These are phyloP conservation scores for Coemansia furcata DNA, from an alignment of 192 early-diverging fungal genomes.

Conservation along the genomic window DNA sequence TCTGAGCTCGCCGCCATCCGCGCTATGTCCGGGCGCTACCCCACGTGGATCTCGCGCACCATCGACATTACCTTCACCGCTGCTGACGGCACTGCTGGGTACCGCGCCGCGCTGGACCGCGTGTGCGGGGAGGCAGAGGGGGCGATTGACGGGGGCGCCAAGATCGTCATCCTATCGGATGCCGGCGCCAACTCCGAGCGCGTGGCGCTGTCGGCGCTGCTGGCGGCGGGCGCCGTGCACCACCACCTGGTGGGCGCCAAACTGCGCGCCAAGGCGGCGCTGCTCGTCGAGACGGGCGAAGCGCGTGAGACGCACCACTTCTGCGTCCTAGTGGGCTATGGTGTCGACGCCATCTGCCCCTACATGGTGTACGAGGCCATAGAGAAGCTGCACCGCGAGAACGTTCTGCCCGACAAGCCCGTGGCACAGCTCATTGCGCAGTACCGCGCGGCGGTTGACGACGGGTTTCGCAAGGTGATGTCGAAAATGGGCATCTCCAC, in stretches of 20 bases:
- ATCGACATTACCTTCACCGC: slow-evolving; percentile 88
- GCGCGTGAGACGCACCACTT: slow-evolving; percentile 95
- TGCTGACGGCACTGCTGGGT: slow-evolving; percentile 74
- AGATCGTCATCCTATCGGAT: slow-evolving; percentile 86
- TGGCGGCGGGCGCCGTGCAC: slow-evolving; percentile 90
- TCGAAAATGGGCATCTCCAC: slow-evolving; percentile 99
- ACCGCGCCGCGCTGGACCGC: slow-evolving; percentile 77
- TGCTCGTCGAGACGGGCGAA: slow-evolving; percentile 90
- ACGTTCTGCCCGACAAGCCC: slow-evolving; percentile 54
- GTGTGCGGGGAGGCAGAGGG: slow-evolving; percentile 79
- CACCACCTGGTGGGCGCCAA: slow-evolving; percentile 88
- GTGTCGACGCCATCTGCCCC: slow-evolving; percentile 93
- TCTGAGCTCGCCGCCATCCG: slow-evolving; percentile 81
- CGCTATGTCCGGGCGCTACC: slow-evolving; percentile 60
- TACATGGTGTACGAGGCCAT: slow-evolving; percentile 90
- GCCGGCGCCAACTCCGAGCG: slow-evolving; percentile 59
- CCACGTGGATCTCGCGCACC: slow-evolving; percentile 63
- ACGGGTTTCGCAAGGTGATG: slow-evolving; percentile 98
- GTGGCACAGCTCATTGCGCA: slow-evolving; percentile 73
- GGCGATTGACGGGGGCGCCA: slow-evolving; percentile 75
- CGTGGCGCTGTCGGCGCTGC: slow-evolving; percentile 81
- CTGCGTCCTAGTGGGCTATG: slow-evolving; percentile 93
- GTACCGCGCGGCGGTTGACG: slow-evolving; percentile 84
- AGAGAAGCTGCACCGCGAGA: slow-evolving; percentile 85
- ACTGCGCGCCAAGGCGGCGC: slow-evolving; percentile 82